Percentiles rank a stretch among this genome's conserved stretches.
Evolutionary conservation across 441 rosid genomes (phyloP).

Genomic region (Arabidopsis hybrid): DNA sequence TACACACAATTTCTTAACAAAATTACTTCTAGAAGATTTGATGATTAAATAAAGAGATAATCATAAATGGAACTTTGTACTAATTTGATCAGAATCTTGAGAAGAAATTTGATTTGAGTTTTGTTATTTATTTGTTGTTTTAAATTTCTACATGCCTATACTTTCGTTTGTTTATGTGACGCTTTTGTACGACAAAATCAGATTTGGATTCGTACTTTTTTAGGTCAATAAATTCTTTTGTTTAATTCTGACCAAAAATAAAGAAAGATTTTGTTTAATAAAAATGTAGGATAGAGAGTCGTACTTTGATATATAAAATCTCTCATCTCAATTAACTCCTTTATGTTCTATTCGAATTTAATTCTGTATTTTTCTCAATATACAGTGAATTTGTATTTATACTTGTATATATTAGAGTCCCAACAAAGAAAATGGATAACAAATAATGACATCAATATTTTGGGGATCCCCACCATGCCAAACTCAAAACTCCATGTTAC

Average conservation of each 20-base stretch:
- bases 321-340: background rate
- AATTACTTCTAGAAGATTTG: background rate
- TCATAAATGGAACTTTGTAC: constrained; percentile 19
- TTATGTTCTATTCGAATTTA: background rate
- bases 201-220: constrained; percentile 29
- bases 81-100: constrained; percentile 10
- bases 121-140: constrained; percentile 14
- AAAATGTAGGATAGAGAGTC: constrained; percentile 1
- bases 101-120: constrained; percentile 28
- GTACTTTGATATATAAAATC: background rate
- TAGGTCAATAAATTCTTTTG: constrained; percentile 19
- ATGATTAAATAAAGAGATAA: constrained; percentile 6
- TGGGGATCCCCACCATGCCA: constrained; percentile 11
- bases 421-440: constrained; percentile 7
- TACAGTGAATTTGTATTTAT: constrained; percentile 12
- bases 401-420: constrained; percentile 8
- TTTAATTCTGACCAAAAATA: background rate
- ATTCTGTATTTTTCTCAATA: background rate
- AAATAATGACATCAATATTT: constrained; percentile 18
- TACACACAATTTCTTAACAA: background rate
- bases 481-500: constrained; percentile 15
- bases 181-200: constrained; percentile 34
- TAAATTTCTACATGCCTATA: constrained; percentile 27
- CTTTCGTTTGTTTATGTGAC: constrained; percentile 30
- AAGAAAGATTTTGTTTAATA: background rate